Evolutionary conservation across 2,329 filamentous ascomycete species (phyloP).

Genomic region (Aspergillus niger): DNA sequence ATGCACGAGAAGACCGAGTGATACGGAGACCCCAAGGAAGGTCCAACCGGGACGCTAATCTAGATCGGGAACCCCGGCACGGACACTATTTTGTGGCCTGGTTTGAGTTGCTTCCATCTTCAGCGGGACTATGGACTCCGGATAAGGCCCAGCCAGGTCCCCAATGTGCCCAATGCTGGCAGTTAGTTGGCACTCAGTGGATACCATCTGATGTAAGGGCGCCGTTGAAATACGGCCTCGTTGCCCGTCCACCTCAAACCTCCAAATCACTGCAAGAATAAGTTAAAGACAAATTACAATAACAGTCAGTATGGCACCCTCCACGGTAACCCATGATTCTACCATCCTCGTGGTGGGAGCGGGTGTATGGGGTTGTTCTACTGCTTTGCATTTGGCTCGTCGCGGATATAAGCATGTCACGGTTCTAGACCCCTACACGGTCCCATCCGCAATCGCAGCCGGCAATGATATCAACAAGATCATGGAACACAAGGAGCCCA

Average conservation of each 20-base stretch:
- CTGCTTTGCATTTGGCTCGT: slow-evolving; percentile 55
- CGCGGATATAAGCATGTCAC: slow-evolving; percentile 53
- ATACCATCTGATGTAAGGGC: neutral
- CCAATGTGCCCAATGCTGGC: neutral
- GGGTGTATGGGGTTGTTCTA: slow-evolving; percentile 56
- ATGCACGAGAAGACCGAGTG: neutral
- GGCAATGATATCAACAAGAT: slow-evolving; percentile 58
- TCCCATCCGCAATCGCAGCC: slow-evolving; percentile 51
- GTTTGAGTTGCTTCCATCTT: neutral
- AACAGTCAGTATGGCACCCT: neutral
- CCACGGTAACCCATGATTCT: slow-evolving; percentile 13
- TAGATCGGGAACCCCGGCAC: neutral
- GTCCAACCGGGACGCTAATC: slow-evolving; percentile 17
- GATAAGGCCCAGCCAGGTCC: neutral
- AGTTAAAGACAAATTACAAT: neutral
- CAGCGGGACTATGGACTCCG: neutral
- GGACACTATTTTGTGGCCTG: neutral
- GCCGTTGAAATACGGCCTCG: slow-evolving; percentile 8
- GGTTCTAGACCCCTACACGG: slow-evolving; percentile 50
- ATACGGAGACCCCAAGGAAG: slow-evolving; percentile 9
- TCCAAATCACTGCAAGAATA: neutral
- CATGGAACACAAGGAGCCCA: slow-evolving; percentile 38
- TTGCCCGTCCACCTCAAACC: neutral
- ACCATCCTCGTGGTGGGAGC: slow-evolving; percentile 50
- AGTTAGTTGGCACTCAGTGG: neutral